These are phyloP conservation scores for Vachellia collinsii DNA, from an alignment of 306 rosid genomes.

Conservation along the genomic window DNA sequence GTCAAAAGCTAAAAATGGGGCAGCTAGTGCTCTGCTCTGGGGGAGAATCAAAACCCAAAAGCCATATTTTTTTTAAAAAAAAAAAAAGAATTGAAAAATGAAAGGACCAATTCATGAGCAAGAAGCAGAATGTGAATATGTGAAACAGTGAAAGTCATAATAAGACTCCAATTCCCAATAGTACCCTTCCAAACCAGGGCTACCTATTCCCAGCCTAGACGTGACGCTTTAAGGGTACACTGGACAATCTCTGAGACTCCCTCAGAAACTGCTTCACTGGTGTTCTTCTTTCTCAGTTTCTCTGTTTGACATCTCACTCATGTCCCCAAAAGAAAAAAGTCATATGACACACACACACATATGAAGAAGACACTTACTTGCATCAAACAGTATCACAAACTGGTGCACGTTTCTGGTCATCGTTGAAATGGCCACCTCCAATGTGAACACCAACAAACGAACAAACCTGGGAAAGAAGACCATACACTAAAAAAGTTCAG, in stretches of 20 bases:
- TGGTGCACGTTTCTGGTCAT: slow-evolving; percentile 84
- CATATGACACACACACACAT: too few species aligned
- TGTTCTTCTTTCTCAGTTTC: not conserved
- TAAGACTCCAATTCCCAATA: slow-evolving; percentile 68
- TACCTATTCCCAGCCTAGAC: slow-evolving; percentile 24
- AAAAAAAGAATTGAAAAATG: slow-evolving; percentile 35
- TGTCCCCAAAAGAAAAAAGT: not conserved
- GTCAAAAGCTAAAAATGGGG: too few species aligned
- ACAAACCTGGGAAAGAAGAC: slow-evolving; percentile 53
- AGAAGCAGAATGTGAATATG: slow-evolving; percentile 11
- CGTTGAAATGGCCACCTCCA: slow-evolving; percentile 86
- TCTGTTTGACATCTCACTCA: not conserved
- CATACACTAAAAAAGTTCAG: not conserved
- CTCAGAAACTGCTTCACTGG: slow-evolving; percentile 27
- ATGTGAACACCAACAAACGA: slow-evolving; percentile 83
- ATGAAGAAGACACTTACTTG: slow-evolving; percentile 60
- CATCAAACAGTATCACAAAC: slow-evolving; percentile 83
- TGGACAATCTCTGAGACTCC: slow-evolving; percentile 52
- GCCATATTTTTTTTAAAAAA: too few species aligned
- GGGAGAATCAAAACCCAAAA: too few species aligned
- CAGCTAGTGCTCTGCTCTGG: too few species aligned
- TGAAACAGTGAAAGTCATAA: not conserved
- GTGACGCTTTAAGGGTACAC: slow-evolving; percentile 55
- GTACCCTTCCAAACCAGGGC: slow-evolving; percentile 43
- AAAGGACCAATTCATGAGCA: slow-evolving; percentile 48